Percentiles rank a stretch among this genome's conserved stretches.
Evolutionary conservation across 768 basidiomycete species (phyloP).

Genomic region (Suillus decipiens): DNA sequence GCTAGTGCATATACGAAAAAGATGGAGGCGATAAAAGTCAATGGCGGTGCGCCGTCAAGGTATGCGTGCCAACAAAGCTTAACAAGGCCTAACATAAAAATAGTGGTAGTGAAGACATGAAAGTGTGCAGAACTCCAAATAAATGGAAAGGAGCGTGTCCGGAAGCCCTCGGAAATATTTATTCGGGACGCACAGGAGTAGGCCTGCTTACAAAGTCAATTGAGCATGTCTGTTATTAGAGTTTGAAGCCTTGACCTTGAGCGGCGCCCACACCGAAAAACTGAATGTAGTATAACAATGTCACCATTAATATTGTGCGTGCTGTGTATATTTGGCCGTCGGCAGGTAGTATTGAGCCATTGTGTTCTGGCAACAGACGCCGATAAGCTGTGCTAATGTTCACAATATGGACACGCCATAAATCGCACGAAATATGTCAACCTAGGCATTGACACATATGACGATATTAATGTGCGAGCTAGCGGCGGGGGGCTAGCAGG

Average conservation of each 20-base stretch:
- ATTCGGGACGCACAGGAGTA: neutral
- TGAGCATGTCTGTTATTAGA: neutral
- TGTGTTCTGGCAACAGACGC: neutral
- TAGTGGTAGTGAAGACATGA: neutral
- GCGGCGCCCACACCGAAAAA: neutral
- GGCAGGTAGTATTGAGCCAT: neutral
- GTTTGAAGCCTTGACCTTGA: neutral
- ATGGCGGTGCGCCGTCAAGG: neutral
- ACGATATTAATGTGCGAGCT: conserved; percentile 2
- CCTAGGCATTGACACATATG: neutral
- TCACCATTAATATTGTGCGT: neutral
- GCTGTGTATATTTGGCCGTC: neutral
- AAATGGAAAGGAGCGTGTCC: neutral
- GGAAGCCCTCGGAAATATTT: neutral
- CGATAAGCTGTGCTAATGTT: neutral
- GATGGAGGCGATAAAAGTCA: neutral
- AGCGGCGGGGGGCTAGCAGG: neutral
- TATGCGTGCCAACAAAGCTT: neutral
- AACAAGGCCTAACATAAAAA: neutral
- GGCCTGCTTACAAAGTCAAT: neutral
- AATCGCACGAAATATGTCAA: neutral
- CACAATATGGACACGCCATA: neutral
- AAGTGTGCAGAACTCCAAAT: neutral
- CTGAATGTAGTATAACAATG: neutral
- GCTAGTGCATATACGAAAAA: conserved; percentile 1